Evolutionary conservation across 441 rosid genomes (phyloP).

Genomic region (Pelargonium myrrhifolium): DNA sequence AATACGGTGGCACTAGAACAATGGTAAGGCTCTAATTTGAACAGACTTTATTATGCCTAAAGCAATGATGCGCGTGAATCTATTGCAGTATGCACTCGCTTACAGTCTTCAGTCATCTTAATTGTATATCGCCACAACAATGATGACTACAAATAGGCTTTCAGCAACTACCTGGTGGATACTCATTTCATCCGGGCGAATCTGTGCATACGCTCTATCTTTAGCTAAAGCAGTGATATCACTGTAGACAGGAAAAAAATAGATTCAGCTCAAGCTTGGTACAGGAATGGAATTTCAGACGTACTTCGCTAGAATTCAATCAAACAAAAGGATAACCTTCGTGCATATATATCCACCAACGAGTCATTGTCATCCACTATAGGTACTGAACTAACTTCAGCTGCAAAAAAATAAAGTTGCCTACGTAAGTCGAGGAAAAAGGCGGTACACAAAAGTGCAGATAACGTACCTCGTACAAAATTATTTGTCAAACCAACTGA

Average conservation of each 20-base stretch:
- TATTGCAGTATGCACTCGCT: too few species aligned
- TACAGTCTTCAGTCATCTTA: not conserved
- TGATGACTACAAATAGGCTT: not conserved
- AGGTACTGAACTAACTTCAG: constrained; percentile 90
- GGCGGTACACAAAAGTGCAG: not conserved
- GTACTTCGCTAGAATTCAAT: not conserved
- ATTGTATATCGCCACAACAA: not conserved
- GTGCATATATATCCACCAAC: constrained; percentile 79
- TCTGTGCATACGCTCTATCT: constrained; percentile 85
- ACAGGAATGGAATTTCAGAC: not conserved
- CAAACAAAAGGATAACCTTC: constrained; percentile 49
- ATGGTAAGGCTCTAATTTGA: not conserved
- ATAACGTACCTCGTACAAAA: too few species aligned
- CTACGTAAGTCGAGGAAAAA: not conserved
- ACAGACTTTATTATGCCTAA: too few species aligned
- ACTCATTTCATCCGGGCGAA: constrained; percentile 81
- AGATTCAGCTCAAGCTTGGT: not conserved
- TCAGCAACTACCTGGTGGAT: constrained; percentile 67
- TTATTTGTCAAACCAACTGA: not conserved
- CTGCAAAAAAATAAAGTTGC: constrained; percentile 35
- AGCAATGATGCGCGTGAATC: too few species aligned
- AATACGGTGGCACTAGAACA: not conserved
- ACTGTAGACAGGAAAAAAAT: constrained; percentile 32
- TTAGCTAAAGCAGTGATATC: constrained; percentile 96
- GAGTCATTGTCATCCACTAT: constrained; percentile 95